Evolutionary conservation across 768 basidiomycete genomes (phyloP), one percentile per base, ranked within the genome.

Genomic region (Russula foetens): DNA sequence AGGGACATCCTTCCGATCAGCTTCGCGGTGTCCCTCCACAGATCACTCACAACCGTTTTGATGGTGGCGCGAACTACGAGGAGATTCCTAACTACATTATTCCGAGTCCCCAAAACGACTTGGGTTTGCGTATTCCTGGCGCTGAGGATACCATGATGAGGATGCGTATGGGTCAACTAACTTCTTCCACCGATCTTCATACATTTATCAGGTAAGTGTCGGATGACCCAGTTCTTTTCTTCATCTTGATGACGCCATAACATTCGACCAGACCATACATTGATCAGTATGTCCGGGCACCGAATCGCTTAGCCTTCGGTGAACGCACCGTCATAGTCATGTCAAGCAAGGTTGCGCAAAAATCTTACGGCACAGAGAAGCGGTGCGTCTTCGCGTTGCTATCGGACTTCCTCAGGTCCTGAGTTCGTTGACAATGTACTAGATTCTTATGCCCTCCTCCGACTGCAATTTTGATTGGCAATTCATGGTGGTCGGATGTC

Each of bases 321-420:
- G 96, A 98, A 72, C 84, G 93, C 50, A 92, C 93, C 4, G 84
- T 98, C 62, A 89, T 98, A 62, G 89, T 98, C 67, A 94, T 97
- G 90, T 95, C 92, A n/a, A 92, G 90, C 71, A 93, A 90, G 69
- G 94, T 98, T 31, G 96, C 92, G 3, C 96, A 98, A 77, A 96
- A 98, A 71, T 93, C 91, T 9, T 98, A 98, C 70, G 95, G 94
- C 39, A 93, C 88, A 19, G 95, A 98, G 73, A 97, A 97, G 73
- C 82, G 95, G 88, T 89, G 62, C 48, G 78, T 66, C n/a, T 55
- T 57, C 60, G 52, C 47, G 23, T 56, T 53, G 52, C 43, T 31
- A 39, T 53, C n/a, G 24, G 33, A n/a, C 31, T 17, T 39, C 21
- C 19, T 7, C 33, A 41, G 48, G 35, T 52, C 48, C 62, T 28